A percentile compares a stretch with the other conserved stretches of the same genome.
These are phyloP conservation scores for Harrya chromipes DNA, from an alignment of 768 basidiomycete genomes.

Conservation along the genomic window DNA sequence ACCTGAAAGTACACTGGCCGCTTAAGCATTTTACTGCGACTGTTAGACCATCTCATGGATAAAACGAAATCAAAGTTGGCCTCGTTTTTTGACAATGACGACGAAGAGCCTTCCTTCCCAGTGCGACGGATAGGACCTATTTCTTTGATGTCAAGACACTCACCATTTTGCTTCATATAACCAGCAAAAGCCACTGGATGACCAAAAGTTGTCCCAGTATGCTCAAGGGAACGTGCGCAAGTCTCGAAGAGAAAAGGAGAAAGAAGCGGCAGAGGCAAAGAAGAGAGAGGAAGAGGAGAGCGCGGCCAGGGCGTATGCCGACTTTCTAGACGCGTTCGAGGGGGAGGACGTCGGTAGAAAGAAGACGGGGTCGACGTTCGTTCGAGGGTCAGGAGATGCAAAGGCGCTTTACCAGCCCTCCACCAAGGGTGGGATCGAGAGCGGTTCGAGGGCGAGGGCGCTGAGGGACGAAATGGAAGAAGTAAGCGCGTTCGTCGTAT, in stretches of 20 bases:
- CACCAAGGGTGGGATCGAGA: conserved; percentile 28
- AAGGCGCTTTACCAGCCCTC: conserved; percentile 43
- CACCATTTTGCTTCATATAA: conserved; percentile 52
- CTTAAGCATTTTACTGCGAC: neutral
- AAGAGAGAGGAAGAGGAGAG: conserved; percentile 78
- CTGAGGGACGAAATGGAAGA: conserved; percentile 34
- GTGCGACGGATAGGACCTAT: conserved; percentile 84
- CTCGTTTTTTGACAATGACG: conserved; percentile 82
- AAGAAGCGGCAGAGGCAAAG: conserved; percentile 89
- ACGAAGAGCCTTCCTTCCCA: conserved; percentile 84
- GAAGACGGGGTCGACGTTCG: conserved; percentile 55
- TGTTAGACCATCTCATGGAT: conserved; percentile 24
- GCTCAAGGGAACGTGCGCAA: conserved; percentile 84
- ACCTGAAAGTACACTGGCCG: neutral
- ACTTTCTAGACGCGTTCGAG: conserved; percentile 83
- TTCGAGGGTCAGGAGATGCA: conserved; percentile 49
- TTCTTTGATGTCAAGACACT: conserved; percentile 49
- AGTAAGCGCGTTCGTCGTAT: conserved; percentile 21
- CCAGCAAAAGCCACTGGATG: conserved; percentile 84
- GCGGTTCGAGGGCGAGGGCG: conserved; percentile 30
- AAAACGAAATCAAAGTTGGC: conserved; percentile 52
- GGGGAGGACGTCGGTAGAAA: conserved; percentile 57
- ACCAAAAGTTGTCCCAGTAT: conserved; percentile 83
- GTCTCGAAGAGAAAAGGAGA: conserved; percentile 88
- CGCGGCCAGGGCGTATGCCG: conserved; percentile 76